These are phyloP conservation scores for Chloris gayana DNA, from an alignment of 176 grass and related monocot genomes.

Conservation along the genomic window DNA sequence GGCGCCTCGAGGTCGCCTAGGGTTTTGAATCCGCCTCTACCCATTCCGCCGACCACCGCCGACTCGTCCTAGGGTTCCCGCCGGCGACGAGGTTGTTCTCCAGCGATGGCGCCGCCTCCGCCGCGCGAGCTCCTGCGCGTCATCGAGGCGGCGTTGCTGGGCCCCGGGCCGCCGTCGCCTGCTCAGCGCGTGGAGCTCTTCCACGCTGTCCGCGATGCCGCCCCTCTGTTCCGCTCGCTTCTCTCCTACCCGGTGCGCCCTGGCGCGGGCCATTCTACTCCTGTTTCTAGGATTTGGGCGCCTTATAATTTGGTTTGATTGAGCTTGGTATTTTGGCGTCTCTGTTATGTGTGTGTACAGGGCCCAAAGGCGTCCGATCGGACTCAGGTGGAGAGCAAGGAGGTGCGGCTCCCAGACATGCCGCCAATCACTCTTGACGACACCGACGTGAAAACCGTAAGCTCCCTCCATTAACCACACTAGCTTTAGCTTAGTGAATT, in stretches of 20 bases:
- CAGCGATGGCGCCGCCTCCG: slow-evolving; percentile 49
- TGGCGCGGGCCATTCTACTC: background rate
- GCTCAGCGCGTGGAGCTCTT: slow-evolving; percentile 84
- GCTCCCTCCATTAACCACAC: background rate
- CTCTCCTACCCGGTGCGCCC: slow-evolving; percentile 68
- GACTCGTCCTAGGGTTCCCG: slow-evolving; percentile 41
- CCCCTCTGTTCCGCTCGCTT: slow-evolving; percentile 60
- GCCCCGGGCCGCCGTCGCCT: slow-evolving; percentile 69
- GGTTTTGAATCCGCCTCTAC: slow-evolving; percentile 45
- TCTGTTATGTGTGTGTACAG: slow-evolving; percentile 41
- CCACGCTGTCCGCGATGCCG: slow-evolving; percentile 75
- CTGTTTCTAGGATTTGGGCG: background rate
- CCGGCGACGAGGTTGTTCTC: slow-evolving; percentile 16
- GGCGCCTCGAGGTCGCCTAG: slow-evolving; percentile 32
- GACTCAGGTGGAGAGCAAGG: slow-evolving; percentile 74
- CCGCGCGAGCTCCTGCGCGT: slow-evolving; percentile 63
- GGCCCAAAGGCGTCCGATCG: slow-evolving; percentile 82
- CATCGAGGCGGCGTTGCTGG: slow-evolving; percentile 77
- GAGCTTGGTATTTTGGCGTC: slow-evolving; percentile 28
- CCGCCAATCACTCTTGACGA: slow-evolving; percentile 76
- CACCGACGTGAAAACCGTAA: slow-evolving; percentile 90
- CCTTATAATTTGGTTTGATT: slow-evolving; percentile 17
- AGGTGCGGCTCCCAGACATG: slow-evolving; percentile 73
- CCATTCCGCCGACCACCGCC: slow-evolving; percentile 37
- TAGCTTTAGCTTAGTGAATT: background rate